These are phyloP conservation scores for Leccinum subrobustum DNA, from an alignment of 1,284 basidiomycete species.

Conservation along the genomic window DNA sequence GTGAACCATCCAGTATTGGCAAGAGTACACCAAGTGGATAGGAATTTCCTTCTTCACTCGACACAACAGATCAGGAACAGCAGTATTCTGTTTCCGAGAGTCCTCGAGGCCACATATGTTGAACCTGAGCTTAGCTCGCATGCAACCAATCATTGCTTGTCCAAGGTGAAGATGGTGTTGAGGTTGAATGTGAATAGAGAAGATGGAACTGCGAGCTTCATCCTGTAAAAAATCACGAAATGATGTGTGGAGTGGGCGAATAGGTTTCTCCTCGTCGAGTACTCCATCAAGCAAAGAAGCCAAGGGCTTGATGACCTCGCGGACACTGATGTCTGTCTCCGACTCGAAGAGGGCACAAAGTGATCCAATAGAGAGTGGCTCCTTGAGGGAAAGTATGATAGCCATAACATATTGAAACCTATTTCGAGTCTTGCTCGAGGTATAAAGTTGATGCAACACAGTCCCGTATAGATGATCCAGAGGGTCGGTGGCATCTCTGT, in stretches of 20 bases:
- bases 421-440: not conserved
- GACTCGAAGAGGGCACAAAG: not conserved
- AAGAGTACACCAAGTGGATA: not conserved
- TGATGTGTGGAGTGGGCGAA: not conserved
- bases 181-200: not conserved
- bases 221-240: not conserved
- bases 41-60: not conserved
- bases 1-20: not conserved
- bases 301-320: not conserved
- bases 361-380: not conserved
- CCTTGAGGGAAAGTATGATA: not conserved
- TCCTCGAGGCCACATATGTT: not conserved
- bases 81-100: not conserved
- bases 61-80: not conserved
- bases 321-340: not conserved
- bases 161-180: not conserved
- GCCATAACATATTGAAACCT: not conserved
- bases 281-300: not conserved
- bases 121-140: not conserved
- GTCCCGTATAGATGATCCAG: not conserved
- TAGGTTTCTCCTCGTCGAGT: not conserved
- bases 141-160: not conserved
- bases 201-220: not conserved
- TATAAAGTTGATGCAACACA: not conserved
- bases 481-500: not conserved